Evolutionary conservation across 352 stramenopile genomes (phyloP), one percentile per base, ranked within the genome.

Genomic region (Phytophthora litchii): DNA sequence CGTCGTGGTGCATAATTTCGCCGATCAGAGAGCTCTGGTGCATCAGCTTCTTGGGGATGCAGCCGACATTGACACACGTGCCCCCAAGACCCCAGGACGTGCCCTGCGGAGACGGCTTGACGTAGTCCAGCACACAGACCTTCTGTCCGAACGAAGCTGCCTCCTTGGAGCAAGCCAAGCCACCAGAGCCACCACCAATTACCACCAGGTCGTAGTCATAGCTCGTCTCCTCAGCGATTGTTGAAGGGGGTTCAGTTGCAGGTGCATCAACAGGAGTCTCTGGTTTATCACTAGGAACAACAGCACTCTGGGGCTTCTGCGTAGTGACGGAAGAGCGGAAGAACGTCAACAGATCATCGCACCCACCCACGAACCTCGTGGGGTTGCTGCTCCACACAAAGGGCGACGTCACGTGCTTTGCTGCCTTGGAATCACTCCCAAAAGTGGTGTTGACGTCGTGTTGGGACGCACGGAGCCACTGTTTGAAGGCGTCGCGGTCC

Each of bases 41-140:
- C 91, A 99, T 99, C 12, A 99, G 80, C 72, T 99, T 99, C 80
- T 99, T 99, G 21, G 97, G 97, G 65, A 99, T 99, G 63, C 97
- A 99, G 14, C 97, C 97, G 4, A 99, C 97, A 72, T 99, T 99
- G 53, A 99, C 97, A 61, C 97, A 99, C 23, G 97, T 99, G 43
- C 97, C 97, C 32, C 94, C 94, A 27, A 98, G 83, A 13, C 94
- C 92, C 94, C 92, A 98, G 27, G 71, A 86, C 23, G 87, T 97
- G 25, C 89, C 89, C 16, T 83, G 77, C 1, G 92, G 91, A 38
- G 86, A 98, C 32, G 83, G 83, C 64, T 94, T 92, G 56, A 94
- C 97, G 73, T 97, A 99, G 78, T 99, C 97, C 31, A 99, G 81
- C 41, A 98, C 83, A 4, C 93, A 94, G 36, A 99, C 97, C 46